These are phyloP conservation scores for Coccomyxa sp. DNA, from an alignment of 139 green algal species.

Conservation along the genomic window DNA sequence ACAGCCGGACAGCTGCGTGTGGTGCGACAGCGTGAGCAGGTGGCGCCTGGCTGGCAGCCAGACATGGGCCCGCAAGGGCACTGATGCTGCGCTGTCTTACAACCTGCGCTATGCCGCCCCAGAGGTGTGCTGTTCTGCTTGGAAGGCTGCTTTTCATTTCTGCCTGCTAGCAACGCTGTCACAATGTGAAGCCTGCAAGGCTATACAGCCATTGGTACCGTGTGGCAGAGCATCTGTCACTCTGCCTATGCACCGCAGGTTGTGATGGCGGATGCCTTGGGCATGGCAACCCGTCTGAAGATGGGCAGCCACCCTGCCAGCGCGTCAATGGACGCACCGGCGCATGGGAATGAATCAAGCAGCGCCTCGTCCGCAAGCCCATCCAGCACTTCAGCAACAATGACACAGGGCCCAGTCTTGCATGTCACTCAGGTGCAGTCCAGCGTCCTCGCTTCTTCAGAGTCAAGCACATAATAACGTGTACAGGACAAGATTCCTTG, in stretches of 20 bases:
- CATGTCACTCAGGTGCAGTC: too few relatives aligned
- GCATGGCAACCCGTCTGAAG: not conserved
- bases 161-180: too few relatives aligned
- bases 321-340: not conserved
- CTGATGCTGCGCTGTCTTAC: not conserved
- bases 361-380: not conserved
- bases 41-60: not conserved
- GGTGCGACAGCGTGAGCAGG: not conserved
- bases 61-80: conserved; percentile 1
- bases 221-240: not conserved
- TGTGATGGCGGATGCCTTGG: conserved; percentile 1
- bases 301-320: not conserved
- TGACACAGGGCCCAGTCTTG: too few relatives aligned
- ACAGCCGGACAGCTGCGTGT: not conserved
- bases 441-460: too few relatives aligned
- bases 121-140: not conserved
- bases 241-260: not conserved
- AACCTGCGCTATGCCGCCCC: conserved; percentile 9
- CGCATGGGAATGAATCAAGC: not conserved
- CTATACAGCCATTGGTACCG: not conserved
- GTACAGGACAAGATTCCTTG: too few relatives aligned
- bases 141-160: too few relatives aligned
- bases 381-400: not conserved
- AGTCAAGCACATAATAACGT: too few relatives aligned
- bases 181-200: not conserved